phyloP scores from a whole-genome alignment of 768 basidiomycete species.

The Dacryopinax primogenitus region DNA sequence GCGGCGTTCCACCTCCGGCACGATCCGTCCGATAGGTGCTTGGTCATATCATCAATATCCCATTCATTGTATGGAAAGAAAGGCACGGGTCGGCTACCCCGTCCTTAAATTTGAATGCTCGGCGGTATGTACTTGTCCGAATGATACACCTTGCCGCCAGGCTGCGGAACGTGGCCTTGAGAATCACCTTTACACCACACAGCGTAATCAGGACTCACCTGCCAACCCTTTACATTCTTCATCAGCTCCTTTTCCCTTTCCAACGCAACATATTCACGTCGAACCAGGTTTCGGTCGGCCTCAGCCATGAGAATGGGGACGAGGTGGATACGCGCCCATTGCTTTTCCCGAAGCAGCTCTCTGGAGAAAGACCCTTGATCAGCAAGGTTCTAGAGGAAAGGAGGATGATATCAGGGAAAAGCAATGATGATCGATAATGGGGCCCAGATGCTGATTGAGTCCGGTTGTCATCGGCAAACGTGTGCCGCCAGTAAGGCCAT shows the following conservation, averaged over 20 bases:
- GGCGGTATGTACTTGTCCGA: conserved; percentile 53
- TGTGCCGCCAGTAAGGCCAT: conserved; percentile 3
- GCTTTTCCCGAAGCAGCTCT: conserved; percentile 83
- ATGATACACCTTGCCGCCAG: conserved; percentile 77
- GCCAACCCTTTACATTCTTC: conserved; percentile 88
- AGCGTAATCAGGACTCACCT: conserved; percentile 46
- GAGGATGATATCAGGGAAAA: neutral
- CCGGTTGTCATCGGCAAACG: neutral
- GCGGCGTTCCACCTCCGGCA: neutral
- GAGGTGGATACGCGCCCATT: conserved; percentile 90
- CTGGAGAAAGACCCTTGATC: conserved; percentile 34
- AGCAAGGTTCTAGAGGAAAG: neutral
- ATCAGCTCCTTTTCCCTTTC: conserved; percentile 80
- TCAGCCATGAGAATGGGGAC: conserved; percentile 87
- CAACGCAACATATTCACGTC: conserved; percentile 62
- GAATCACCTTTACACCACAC: no score
- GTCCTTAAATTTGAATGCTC: neutral
- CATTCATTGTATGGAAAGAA: neutral
- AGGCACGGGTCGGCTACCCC: neutral
- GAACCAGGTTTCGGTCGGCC: conserved; percentile 78
- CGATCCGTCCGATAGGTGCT: neutral
- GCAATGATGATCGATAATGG: neutral
- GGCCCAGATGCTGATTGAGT: neutral
- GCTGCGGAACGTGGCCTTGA: conserved; percentile 36
- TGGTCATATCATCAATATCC: neutral